Percentiles rank a stretch among this genome's conserved stretches.
Conservation (phyloP, 1,284 basidiomycete genomes). For the Lentinula novae-zelandiae region DNA sequence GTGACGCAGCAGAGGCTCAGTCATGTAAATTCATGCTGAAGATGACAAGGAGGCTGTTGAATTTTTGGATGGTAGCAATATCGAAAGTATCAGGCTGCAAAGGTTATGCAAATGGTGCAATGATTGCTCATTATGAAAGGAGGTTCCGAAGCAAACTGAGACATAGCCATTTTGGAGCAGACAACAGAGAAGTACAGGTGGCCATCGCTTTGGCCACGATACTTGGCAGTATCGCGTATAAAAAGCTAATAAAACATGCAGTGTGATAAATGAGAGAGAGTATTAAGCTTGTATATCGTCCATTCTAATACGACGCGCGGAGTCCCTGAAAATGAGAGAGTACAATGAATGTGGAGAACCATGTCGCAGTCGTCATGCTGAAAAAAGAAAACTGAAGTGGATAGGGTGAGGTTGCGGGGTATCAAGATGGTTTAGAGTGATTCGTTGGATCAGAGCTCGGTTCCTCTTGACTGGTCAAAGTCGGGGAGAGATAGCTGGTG, state of each 20-base stretch:
- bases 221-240: background rate
- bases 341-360: background rate
- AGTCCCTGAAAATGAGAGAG: background rate
- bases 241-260: background rate
- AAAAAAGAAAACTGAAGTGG: background rate
- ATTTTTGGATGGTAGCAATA: no score
- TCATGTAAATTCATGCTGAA: no score
- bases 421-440: background rate
- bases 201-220: background rate
- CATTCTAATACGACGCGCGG: background rate
- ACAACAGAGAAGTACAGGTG: background rate
- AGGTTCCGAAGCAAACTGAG: no score
- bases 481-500: conserved; percentile 8
- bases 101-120: no score
- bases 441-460: background rate
- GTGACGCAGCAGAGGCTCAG: no score
- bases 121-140: no score
- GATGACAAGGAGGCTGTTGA: no score
- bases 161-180: background rate
- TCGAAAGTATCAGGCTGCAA: no score
- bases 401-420: background rate
- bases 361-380: background rate
- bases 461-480: conserved; percentile 4
- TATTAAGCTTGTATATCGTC: background rate
- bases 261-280: background rate